phyloP scores from a whole-genome alignment of 1,284 basidiomycete genomes.

The Taiwanofungus camphoratus region DNA sequence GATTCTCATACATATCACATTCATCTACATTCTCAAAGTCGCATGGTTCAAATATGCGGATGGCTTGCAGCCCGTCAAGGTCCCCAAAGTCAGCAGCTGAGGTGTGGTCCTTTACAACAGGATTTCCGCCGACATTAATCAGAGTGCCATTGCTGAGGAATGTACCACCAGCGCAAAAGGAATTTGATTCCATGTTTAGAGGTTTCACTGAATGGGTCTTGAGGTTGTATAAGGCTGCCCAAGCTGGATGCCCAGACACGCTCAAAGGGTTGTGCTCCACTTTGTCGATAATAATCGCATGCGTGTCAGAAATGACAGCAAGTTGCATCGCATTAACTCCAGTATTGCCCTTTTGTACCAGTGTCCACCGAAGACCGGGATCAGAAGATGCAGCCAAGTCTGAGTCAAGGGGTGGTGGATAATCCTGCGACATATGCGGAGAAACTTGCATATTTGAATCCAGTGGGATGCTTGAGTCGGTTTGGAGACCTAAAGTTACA shows the following conservation, averaged over 20 bases:
- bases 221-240: constrained; percentile 72
- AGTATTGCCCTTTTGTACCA: constrained; percentile 57
- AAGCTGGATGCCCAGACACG: constrained; percentile 69
- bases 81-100: constrained; percentile 71
- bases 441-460: constrained; percentile 15
- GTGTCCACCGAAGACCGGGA: constrained; percentile 35
- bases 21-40: constrained; percentile 37
- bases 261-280: constrained; percentile 79
- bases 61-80: constrained; percentile 64
- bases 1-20: constrained; percentile 66
- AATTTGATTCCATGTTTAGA: constrained; percentile 68
- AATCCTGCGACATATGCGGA: constrained; percentile 11
- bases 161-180: constrained; percentile 83
- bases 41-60: constrained; percentile 73
- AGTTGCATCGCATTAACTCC: constrained; percentile 85
- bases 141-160: constrained; percentile 74
- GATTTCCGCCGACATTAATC: constrained; percentile 75
- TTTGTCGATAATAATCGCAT: constrained; percentile 75
- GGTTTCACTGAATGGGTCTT: constrained; percentile 57
- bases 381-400: constrained; percentile 21
- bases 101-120: constrained; percentile 57
- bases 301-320: constrained; percentile 61
- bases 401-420: constrained; percentile 14
- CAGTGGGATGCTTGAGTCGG: neutral
- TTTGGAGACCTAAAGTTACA: constrained; percentile 35